Evolutionary conservation across 345 rosid species (phyloP).

Genomic region (Turritis glabra): DNA sequence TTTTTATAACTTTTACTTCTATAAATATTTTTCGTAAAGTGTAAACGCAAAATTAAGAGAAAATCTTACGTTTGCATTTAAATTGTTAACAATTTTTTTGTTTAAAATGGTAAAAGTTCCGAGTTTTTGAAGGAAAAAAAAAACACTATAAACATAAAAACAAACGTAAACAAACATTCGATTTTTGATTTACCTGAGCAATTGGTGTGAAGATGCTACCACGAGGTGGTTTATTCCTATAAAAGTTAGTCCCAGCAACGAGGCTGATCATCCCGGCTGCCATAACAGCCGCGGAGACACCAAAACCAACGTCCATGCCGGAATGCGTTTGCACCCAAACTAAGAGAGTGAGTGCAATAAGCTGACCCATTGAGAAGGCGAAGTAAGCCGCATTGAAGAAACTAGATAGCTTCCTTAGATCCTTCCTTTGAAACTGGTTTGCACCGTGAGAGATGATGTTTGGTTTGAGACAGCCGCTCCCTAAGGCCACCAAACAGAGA

Average conservation of each 20-base stretch:
- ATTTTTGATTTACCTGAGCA: constrained; percentile 58
- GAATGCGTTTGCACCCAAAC: constrained; percentile 97
- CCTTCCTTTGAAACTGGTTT: constrained; percentile 62
- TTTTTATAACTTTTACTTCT: too few relatives aligned
- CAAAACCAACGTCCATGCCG: constrained; percentile 93
- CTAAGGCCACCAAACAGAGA: constrained; percentile 81
- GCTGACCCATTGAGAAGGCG: constrained; percentile 83
- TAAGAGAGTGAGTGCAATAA: constrained; percentile 75
- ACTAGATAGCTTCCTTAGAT: constrained; percentile 70
- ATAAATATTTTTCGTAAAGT: neutral
- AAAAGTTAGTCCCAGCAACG: constrained; percentile 57
- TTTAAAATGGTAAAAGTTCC: too few relatives aligned
- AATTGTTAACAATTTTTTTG: too few relatives aligned
- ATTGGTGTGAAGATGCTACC: constrained; percentile 86
- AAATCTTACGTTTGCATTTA: neutral
- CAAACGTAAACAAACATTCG: neutral
- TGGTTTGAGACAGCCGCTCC: constrained; percentile 98
- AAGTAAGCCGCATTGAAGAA: constrained; percentile 92
- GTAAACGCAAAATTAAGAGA: neutral
- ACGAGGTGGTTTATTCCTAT: constrained; percentile 67
- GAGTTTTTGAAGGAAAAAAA: too few relatives aligned
- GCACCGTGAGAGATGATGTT: constrained; percentile 96
- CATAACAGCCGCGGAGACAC: constrained; percentile 91
- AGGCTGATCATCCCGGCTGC: constrained; percentile 68
- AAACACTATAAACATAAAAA: too few relatives aligned